These are phyloP conservation scores for Aspergillus intermedius DNA, from an alignment of 2,329 filamentous ascomycete genomes.

Conservation along the genomic window DNA sequence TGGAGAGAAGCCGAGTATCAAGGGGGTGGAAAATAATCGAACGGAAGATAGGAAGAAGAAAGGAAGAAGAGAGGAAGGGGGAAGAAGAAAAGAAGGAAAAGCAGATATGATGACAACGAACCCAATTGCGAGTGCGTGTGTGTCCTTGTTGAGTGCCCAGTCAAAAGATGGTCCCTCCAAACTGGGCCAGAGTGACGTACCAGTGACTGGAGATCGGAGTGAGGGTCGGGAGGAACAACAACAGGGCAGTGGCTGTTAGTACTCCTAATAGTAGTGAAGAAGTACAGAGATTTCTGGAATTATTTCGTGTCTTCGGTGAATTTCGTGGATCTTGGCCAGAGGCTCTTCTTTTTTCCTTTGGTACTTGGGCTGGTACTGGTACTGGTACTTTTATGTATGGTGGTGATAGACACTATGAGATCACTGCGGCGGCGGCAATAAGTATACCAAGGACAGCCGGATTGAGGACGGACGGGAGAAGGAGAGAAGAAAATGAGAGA, in stretches of 20 bases:
- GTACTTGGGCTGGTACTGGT: no score
- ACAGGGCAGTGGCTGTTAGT: not conserved
- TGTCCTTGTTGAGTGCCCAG: not conserved
- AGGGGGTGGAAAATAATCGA: not conserved
- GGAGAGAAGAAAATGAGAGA: constrained; percentile 11
- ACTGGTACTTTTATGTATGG: no score
- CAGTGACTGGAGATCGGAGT: constrained; percentile 9
- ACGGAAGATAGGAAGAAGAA: constrained; percentile 1
- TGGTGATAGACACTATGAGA: no score
- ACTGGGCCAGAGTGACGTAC: constrained; percentile 15
- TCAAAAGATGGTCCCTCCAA: no score
- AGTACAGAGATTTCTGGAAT: no score
- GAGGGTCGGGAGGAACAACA: constrained; percentile 3
- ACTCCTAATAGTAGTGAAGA: not conserved
- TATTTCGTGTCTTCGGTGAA: no score
- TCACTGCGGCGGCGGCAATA: not conserved
- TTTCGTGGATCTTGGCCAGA: no score
- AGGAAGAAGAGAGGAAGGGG: constrained; percentile 3
- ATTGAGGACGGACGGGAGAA: constrained; percentile 6
- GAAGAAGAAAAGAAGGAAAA: constrained; percentile 1
- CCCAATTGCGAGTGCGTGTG: not conserved
- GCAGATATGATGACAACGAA: not conserved
- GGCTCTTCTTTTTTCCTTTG: no score
- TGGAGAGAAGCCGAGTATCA: not conserved
- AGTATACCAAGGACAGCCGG: not conserved